Conservation (phyloP, 2,329 filamentous ascomycete species). For the Chrysosporium keratinophilum region DNA sequence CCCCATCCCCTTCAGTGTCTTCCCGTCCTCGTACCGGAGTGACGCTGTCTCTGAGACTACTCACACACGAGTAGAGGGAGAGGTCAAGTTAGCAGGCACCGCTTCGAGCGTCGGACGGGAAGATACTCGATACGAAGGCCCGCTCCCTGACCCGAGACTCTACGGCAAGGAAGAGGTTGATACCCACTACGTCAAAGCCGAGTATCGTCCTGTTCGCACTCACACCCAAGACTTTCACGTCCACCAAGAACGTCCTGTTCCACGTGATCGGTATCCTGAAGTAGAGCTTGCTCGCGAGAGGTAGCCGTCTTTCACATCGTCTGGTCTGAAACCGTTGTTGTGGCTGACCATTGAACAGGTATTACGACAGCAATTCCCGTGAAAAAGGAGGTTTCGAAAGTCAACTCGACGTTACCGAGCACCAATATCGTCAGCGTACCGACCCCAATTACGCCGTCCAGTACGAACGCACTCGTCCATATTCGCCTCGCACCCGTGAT, state of each 20-base stretch:
- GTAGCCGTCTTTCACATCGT: slow-evolving; percentile 24
- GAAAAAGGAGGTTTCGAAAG: slow-evolving; percentile 31
- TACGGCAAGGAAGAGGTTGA: slow-evolving; percentile 78
- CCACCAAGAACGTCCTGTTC: slow-evolving; percentile 31
- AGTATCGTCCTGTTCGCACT: slow-evolving; percentile 29
- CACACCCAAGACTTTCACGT: slow-evolving; percentile 13
- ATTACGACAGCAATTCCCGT: slow-evolving; percentile 26
- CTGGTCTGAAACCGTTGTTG: background rate
- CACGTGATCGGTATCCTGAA: slow-evolving; percentile 36
- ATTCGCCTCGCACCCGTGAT: slow-evolving; percentile 21
- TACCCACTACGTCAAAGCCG: slow-evolving; percentile 60
- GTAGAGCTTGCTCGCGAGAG: slow-evolving; percentile 43
- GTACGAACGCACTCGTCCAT: slow-evolving; percentile 30
- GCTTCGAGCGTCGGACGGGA: slow-evolving; percentile 90
- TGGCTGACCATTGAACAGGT: slow-evolving; percentile 16
- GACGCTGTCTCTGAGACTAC: slow-evolving; percentile 56
- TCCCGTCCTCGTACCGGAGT: slow-evolving; percentile 93
- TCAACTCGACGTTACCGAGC: slow-evolving; percentile 45
- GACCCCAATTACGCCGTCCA: slow-evolving; percentile 44
- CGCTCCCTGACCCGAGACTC: slow-evolving; percentile 56
- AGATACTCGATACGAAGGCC: slow-evolving; percentile 68
- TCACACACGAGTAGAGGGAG: slow-evolving; percentile 76
- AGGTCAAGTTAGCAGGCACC: slow-evolving; percentile 61
- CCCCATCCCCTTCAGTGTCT: slow-evolving; percentile 99
- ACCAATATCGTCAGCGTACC: slow-evolving; percentile 56